Base-by-base conservation (phyloP, 306 rosid genomes). In the Gynostemma pentaphyllum region DNA sequence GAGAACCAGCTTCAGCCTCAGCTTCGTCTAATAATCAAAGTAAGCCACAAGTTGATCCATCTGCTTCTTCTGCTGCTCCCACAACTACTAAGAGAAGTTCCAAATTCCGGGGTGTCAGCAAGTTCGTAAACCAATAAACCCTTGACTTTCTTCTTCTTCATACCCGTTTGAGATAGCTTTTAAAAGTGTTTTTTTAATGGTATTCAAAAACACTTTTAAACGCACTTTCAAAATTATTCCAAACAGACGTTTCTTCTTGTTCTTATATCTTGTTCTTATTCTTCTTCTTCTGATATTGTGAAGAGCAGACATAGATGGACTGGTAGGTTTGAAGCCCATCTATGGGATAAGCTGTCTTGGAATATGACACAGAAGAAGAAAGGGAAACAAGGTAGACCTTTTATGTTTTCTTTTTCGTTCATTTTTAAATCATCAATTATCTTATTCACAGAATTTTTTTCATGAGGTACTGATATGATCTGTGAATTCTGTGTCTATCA, bases 331-430 rank as follows among this genome's bases (percentile, higher is more conserved):
- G 95, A 90, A 81, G 97, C 96, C 19, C 97, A 91, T 74, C 73
- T 91, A 62, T 87, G 95, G 97, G 97, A 87, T 75, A 87, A 91
- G 75, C 91, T 87, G 36, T 85, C 96, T 2, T 91, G 97, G 96
- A 91, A 91, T 72, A 83, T 81, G 5, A 84, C 95, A 18, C 94
- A 91, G 72, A 91, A 85, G 77, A 91, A 91, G 79, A 91, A 87
- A 71, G 97, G 97, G 30, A 87, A 91, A 68, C 97, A 90, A 87
- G 96, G 94, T 85, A 64, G 2, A 41, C 1, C 29, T 0, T 0
- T 41, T 40, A 13, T 46, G 15, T 2, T 0, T 4, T 27, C 57
- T 13, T 6, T 22, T 47, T 57, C 44, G n/a, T n/a, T n/a, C n/a
- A n/a, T 56, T 56, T 64, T 49, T 53, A 27, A 64, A 15, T 68